Evolutionary conservation across 2,329 filamentous ascomycete species (phyloP).

Genomic region (Neurospora sp.): DNA sequence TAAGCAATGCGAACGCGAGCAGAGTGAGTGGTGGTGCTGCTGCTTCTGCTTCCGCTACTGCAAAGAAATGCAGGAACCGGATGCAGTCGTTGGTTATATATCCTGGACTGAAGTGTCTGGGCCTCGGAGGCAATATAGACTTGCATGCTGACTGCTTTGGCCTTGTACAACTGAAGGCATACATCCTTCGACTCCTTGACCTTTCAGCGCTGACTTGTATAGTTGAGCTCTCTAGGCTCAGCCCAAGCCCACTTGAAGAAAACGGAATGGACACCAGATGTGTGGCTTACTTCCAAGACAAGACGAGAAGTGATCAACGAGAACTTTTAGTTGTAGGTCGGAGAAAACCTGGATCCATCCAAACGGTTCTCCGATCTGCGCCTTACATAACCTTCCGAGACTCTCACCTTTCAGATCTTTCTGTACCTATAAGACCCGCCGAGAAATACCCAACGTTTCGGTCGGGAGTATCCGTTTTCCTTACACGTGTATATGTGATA

Average conservation of each 20-base stretch:
- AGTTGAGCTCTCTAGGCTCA: no score
- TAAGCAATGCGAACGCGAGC: not conserved
- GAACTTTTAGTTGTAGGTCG: no score
- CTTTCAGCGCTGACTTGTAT: no score
- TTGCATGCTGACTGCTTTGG: not conserved
- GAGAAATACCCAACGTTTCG: not conserved
- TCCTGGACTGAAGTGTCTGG: not conserved
- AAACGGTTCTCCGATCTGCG: not conserved
- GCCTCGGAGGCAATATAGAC: not conserved
- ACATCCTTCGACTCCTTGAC: not conserved
- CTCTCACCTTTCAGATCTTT: not conserved
- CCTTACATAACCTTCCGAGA: not conserved
- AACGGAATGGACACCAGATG: no score
- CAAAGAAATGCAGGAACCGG: not conserved
- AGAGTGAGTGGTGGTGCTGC: not conserved
- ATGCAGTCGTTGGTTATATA: not conserved
- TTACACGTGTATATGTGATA: not conserved
- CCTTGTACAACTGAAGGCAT: not conserved
- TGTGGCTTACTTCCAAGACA: no score
- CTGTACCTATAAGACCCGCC: not conserved
- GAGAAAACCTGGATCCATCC: not conserved
- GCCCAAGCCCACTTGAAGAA: no score
- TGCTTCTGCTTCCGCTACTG: not conserved
- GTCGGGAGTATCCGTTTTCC: not conserved
- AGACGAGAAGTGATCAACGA: no score